These are phyloP conservation scores for Geotrichum reessii DNA, from an alignment of 1,139 yeast genomes.

Conservation along the genomic window DNA sequence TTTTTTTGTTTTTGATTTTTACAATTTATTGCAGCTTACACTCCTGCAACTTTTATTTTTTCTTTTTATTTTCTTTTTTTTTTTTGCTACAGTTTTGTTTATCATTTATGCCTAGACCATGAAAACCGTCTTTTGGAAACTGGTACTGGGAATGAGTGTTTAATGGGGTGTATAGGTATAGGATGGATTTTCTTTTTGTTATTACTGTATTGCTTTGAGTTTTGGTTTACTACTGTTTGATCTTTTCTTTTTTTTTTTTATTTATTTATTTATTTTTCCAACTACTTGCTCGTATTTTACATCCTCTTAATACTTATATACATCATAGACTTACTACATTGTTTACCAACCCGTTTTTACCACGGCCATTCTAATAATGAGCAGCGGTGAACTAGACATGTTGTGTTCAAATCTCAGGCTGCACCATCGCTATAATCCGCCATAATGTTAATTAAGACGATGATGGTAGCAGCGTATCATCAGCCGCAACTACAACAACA, in stretches of 20 bases:
- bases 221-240: not conserved
- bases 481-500: not conserved
- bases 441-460: too few species aligned
- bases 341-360: too few species aligned
- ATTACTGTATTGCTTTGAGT: not conserved
- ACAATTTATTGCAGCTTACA: not conserved
- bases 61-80: not conserved
- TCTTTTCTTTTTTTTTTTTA: not conserved
- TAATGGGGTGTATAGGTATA: not conserved
- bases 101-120: not conserved
- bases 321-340: too few species aligned
- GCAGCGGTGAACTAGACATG: not conserved
- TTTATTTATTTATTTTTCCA: too few species aligned
- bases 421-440: too few species aligned
- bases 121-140: not conserved
- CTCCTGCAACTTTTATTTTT: not conserved
- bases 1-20: conserved; percentile 1
- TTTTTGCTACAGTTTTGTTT: not conserved
- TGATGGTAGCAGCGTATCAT: too few species aligned
- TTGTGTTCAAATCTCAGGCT: not conserved
- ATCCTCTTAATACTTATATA: too few species aligned
- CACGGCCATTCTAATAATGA: not conserved
- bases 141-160: not conserved
- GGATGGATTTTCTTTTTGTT: not conserved
- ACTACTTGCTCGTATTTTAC: too few species aligned